Base-by-base conservation (phyloP, 495 filamentous ascomycete species). In the Parathielavia appendiculata region DNA sequence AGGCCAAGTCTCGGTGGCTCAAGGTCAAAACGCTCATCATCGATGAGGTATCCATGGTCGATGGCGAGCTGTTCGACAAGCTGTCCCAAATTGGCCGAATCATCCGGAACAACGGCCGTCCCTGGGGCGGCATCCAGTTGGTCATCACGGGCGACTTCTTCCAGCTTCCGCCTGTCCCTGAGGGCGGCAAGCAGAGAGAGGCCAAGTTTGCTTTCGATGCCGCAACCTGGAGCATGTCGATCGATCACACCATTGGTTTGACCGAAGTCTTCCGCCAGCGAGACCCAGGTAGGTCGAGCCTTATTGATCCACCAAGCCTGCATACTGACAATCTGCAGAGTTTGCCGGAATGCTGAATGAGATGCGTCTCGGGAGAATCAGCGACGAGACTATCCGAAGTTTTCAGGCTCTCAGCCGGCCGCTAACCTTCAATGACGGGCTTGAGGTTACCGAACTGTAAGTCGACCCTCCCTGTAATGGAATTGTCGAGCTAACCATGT, bases 31-130 rank as follows among this genome's bases (percentile, higher is more conserved):
- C 89, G 17, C 81, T 98, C 34, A 78, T 98, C 51, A 81, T 98
- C 63, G 93, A 98, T 71, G 93, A 98, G 72, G 86, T 98, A 34
- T 97, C 93, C 12, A 98, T 98, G 93, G 91, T 98, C 11, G 95
- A 97, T 66, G 95, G 88, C 1, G 92, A 97, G 53, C 77, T 98
- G 0, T 97, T 97, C 59, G 93, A 98, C 71, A 98, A 97, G 72
- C 81, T 98, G 12, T 91, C 96, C 57, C 81, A 86, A 51, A 86
- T 98, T 64, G 92, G 90, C n/a, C 77, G 92, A 45, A 79, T 74
- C 2, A 75, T 85, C 53, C 81, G 90, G 46, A 96, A 91, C 64
- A 97, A 96, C 68, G 93, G 90, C 11, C 79, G 89, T 8, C 87
- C 95, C 0, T 98, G 96, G 75, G 93, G 93, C 51, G 93, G 95